Evolutionary conservation across 2,329 filamentous ascomycete genomes (phyloP).

Genomic region (Pseudohalonectria lignicola): DNA sequence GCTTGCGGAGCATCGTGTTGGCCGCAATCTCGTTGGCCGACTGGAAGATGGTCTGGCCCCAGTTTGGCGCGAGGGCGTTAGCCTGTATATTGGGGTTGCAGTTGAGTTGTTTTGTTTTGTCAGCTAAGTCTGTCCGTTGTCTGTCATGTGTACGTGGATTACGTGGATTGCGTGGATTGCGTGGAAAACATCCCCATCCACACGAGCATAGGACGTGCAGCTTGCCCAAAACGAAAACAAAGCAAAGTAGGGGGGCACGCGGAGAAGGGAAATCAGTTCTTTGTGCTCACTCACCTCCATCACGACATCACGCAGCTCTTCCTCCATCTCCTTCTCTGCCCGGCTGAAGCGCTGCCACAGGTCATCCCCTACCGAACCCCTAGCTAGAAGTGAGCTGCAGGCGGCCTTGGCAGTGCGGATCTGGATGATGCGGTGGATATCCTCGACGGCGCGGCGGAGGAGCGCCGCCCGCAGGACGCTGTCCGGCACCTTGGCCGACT

Average conservation of each 20-base stretch:
- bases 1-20: constrained; percentile 65
- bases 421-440: constrained; percentile 84
- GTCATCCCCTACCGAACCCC: constrained; percentile 91
- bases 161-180: no score
- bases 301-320: constrained; percentile 88
- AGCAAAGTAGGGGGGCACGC: neutral
- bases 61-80: constrained; percentile 77
- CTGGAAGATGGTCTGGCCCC: constrained; percentile 95
- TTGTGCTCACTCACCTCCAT: constrained; percentile 77
- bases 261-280: no score
- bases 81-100: constrained; percentile 44
- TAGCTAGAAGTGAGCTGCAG: constrained; percentile 69
- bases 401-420: constrained; percentile 83
- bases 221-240: no score
- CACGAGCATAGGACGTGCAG: no score
- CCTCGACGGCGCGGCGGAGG: constrained; percentile 78
- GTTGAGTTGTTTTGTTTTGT: neutral
- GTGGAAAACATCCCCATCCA: no score
- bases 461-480: constrained; percentile 81
- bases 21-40: constrained; percentile 91
- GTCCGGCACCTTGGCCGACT: constrained; percentile 63
- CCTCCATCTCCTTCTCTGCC: constrained; percentile 96
- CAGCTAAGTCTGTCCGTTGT: neutral
- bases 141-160: neutral
- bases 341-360: constrained; percentile 85